phyloP scores from a whole-genome alignment of 768 basidiomycete species.

The Boletus fagicola region DNA sequence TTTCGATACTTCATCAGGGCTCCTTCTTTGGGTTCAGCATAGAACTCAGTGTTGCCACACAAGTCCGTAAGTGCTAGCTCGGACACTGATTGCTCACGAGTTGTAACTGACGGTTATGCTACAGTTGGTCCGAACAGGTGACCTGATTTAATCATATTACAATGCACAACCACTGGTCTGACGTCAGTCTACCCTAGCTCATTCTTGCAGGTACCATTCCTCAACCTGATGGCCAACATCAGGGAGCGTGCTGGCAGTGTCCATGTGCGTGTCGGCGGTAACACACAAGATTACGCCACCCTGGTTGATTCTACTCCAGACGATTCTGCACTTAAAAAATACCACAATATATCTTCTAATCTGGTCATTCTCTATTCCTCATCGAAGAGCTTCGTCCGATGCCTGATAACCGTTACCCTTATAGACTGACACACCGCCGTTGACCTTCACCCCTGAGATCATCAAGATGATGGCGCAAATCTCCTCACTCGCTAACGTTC shows the following conservation, averaged over 20 bases:
- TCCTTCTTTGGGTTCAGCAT: conserved; percentile 74
- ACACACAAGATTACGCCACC: conserved; percentile 72
- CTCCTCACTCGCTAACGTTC: conserved; percentile 53
- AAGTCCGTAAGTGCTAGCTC: conserved; percentile 21
- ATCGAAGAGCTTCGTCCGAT: not conserved
- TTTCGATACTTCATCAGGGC: conserved; percentile 47
- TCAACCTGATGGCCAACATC: conserved; percentile 80
- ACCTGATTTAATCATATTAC: not conserved
- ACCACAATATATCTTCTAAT: conserved; percentile 32
- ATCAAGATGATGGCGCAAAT: conserved; percentile 65
- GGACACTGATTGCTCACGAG: not conserved
- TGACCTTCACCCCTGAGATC: conserved; percentile 62
- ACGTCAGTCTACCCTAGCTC: conserved; percentile 34
- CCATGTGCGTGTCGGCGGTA: conserved; percentile 72
- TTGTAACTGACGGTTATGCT: not conserved
- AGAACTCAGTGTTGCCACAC: conserved; percentile 69
- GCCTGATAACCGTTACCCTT: not conserved
- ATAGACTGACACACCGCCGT: conserved; percentile 32
- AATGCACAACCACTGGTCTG: not conserved
- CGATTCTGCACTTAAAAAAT: conserved; percentile 51
- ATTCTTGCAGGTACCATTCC: conserved; percentile 57
- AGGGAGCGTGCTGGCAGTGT: conserved; percentile 60
- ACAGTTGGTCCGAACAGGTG: conserved; percentile 24
- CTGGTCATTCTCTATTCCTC: conserved; percentile 32
- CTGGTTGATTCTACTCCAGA: conserved; percentile 50